These are phyloP conservation scores for Stephania japonica DNA, from an alignment of 164 flowering plant genomes.

Conservation along the genomic window DNA sequence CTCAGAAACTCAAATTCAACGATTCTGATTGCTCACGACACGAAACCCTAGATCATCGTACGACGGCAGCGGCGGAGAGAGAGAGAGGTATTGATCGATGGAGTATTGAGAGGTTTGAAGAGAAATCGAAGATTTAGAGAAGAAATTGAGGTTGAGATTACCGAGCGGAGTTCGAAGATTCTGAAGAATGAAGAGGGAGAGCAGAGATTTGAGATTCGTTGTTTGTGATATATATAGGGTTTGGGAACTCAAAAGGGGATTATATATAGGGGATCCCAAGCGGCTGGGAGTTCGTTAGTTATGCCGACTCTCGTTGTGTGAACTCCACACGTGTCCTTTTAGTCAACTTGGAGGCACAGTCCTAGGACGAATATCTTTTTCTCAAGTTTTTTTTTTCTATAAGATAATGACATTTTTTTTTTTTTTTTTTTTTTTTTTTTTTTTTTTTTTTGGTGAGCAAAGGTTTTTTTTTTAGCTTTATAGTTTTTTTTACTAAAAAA, in stretches of 20 bases:
- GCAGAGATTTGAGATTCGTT: not conserved
- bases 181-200: not conserved
- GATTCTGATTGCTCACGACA: not conserved
- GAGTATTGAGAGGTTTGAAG: not conserved
- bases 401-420: too few species aligned
- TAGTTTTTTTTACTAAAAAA: too few species aligned
- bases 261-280: not conserved
- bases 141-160: not conserved
- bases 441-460: too few species aligned
- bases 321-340: not conserved
- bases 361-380: too few species aligned
- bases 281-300: not conserved
- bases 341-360: not conserved
- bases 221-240: slow-evolving; percentile 2
- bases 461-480: too few species aligned
- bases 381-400: too few species aligned
- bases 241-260: not conserved
- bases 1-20: not conserved
- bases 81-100: not conserved
- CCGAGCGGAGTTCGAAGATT: not conserved
- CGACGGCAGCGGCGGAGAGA: too few species aligned
- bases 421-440: too few species aligned
- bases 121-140: not conserved
- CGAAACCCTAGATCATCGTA: not conserved
- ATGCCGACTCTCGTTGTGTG: not conserved